Evolutionary conservation across 1,284 basidiomycete species (phyloP).

Genomic region (Malassezia pachydermatis): DNA sequence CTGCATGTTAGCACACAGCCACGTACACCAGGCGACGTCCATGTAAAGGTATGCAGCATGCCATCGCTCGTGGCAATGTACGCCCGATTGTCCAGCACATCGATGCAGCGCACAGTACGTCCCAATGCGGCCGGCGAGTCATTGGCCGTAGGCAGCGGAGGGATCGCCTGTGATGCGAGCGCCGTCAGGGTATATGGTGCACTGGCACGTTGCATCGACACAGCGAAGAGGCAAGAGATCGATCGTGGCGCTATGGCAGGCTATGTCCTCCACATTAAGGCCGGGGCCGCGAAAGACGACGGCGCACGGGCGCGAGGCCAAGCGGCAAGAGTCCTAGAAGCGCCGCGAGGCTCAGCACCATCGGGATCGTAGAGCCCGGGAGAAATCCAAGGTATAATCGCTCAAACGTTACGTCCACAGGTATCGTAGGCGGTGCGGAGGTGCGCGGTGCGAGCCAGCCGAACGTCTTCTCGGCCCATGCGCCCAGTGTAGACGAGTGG

Average conservation of each 20-base stretch:
- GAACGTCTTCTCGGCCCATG: background rate
- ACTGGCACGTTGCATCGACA: too few relatives aligned
- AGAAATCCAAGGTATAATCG: conserved; percentile 13
- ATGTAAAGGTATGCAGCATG: conserved; percentile 1
- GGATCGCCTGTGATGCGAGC: too few relatives aligned
- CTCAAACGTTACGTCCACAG: conserved; percentile 12
- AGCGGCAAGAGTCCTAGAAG: background rate
- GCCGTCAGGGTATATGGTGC: too few relatives aligned
- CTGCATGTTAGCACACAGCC: background rate
- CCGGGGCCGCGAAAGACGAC: too few relatives aligned
- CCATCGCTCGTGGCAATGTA: conserved; percentile 12
- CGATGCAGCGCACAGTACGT: conserved; percentile 1
- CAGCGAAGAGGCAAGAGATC: too few relatives aligned
- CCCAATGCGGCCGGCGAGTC: conserved; percentile 8
- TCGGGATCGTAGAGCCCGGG: conserved; percentile 3
- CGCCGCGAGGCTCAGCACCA: background rate
- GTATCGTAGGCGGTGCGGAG: background rate
- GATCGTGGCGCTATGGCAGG: too few relatives aligned
- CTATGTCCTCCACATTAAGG: too few relatives aligned
- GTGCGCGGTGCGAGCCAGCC: conserved; percentile 1
- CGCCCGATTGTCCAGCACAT: background rate
- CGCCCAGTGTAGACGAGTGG: background rate
- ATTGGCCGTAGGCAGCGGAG: too few relatives aligned
- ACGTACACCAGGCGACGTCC: background rate
- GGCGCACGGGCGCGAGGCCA: background rate